A percentile compares a stretch with the other conserved stretches of the same genome.
Conservation (phyloP, 1,284 basidiomycete species). For the Microbotryum violaceum region DNA sequence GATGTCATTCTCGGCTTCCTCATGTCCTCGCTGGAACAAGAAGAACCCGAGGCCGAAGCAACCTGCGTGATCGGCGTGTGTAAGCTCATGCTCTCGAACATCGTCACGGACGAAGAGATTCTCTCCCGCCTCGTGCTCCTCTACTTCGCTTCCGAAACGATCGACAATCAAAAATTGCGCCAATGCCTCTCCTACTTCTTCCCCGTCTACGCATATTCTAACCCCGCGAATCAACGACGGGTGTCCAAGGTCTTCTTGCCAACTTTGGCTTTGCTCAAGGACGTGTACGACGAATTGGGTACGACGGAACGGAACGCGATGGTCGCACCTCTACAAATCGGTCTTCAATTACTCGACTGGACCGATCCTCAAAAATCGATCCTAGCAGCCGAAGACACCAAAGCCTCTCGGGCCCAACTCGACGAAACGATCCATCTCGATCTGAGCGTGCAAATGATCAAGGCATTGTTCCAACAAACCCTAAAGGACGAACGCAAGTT, state of each 20-base stretch:
- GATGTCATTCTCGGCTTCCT: conserved; percentile 66
- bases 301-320: conserved; percentile 60
- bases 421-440: conserved; percentile 61
- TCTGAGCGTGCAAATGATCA: conserved; percentile 65
- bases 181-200: conserved; percentile 96
- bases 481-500: conserved; percentile 72
- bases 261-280: conserved; percentile 60
- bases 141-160: conserved; percentile 82
- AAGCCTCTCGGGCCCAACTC: conserved; percentile 3
- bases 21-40: conserved; percentile 63
- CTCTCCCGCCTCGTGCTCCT: conserved; percentile 68
- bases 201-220: conserved; percentile 85
- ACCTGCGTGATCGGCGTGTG: conserved; percentile 74
- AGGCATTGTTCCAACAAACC: conserved; percentile 47
- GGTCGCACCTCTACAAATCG: conserved; percentile 71
- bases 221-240: conserved; percentile 64
- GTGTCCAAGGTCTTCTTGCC: conserved; percentile 73
- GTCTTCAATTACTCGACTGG: conserved; percentile 83
- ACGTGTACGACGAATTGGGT: conserved; percentile 64
- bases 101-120: conserved; percentile 69
- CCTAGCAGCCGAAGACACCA: background rate
- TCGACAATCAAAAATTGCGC: conserved; percentile 72
- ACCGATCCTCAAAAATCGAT: conserved; percentile 71
- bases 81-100: conserved; percentile 81
- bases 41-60: conserved; percentile 68